Percentiles rank a stretch among this genome's conserved stretches.
phyloP scores from a whole-genome alignment of 2,329 filamentous ascomycete species.

The Phialophora expanda region DNA sequence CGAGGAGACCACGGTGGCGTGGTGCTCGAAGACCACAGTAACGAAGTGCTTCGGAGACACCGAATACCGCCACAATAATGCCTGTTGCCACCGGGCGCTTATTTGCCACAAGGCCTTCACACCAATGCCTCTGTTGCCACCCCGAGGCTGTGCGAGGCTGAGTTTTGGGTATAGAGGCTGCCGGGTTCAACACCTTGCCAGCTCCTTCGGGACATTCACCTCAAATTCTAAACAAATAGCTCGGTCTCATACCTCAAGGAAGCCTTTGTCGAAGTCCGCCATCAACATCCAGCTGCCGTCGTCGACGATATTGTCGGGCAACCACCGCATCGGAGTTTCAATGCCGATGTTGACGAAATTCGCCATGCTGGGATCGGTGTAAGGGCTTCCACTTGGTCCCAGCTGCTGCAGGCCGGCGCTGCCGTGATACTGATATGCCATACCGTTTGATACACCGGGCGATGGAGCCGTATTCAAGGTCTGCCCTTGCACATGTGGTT shows the following conservation, averaged over 20 bases:
- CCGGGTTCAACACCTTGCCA: too few relatives aligned
- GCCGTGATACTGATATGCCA: constrained; percentile 3
- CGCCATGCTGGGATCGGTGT: background rate
- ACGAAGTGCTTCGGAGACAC: too few relatives aligned
- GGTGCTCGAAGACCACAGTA: too few relatives aligned
- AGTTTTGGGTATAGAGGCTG: too few relatives aligned
- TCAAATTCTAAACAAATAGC: background rate
- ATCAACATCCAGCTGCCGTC: constrained; percentile 25
- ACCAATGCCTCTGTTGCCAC: too few relatives aligned
- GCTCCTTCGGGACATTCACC: background rate
- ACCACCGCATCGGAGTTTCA: constrained; percentile 20
- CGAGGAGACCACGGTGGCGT: too few relatives aligned
- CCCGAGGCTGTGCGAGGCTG: too few relatives aligned
- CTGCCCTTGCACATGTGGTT: constrained; percentile 2
- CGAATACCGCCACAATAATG: too few relatives aligned
- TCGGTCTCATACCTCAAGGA: background rate
- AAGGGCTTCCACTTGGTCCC: background rate
- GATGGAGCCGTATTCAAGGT: background rate
- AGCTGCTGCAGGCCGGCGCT: constrained; percentile 4
- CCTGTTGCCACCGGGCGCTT: too few relatives aligned
- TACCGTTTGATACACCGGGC: background rate
- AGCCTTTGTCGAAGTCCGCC: constrained; percentile 16
- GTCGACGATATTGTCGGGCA: constrained; percentile 18
- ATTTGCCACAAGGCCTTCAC: too few relatives aligned
- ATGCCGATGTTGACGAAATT: constrained; percentile 10